A percentile compares a stretch with the other conserved stretches of the same genome.
These are phyloP conservation scores for Ampelomyces quisqualis DNA, from an alignment of 2,329 filamentous ascomycete species.

Conservation along the genomic window DNA sequence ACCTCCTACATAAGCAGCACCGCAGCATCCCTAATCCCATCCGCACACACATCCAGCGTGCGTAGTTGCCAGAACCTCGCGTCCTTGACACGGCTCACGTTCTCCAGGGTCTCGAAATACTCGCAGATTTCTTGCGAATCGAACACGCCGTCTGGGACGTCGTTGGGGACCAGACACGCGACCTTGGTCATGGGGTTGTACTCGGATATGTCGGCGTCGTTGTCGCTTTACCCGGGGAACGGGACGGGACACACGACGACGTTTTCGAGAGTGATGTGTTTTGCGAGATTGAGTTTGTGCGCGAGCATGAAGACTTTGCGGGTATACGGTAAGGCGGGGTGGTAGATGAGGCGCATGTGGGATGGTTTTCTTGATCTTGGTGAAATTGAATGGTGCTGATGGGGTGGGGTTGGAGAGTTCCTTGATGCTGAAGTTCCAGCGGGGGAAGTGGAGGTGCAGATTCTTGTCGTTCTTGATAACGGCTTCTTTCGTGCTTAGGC, in stretches of 20 bases:
- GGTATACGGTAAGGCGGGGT: slow-evolving; percentile 28
- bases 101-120: slow-evolving; percentile 21
- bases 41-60: slow-evolving; percentile 29
- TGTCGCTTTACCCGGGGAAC: slow-evolving; percentile 34
- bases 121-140: slow-evolving; percentile 36
- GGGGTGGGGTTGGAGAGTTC: slow-evolving; percentile 5
- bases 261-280: slow-evolving; percentile 30
- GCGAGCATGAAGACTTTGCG: slow-evolving; percentile 36
- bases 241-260: slow-evolving; percentile 34
- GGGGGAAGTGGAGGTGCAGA: slow-evolving; percentile 42
- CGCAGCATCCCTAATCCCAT: slow-evolving; percentile 35
- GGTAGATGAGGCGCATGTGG: slow-evolving; percentile 36
- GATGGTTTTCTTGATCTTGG: slow-evolving; percentile 5
- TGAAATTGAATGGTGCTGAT: not conserved
- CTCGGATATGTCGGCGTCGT: slow-evolving; percentile 27
- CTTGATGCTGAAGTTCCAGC: slow-evolving; percentile 41
- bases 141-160: slow-evolving; percentile 30
- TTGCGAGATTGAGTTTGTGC: slow-evolving; percentile 25
- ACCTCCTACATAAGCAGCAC: slow-evolving; percentile 32
- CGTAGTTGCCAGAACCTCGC: slow-evolving; percentile 21
- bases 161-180: slow-evolving; percentile 27
- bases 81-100: slow-evolving; percentile 13
- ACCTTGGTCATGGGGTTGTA: slow-evolving; percentile 38
- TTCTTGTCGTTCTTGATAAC: slow-evolving; percentile 29
- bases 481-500: slow-evolving; percentile 30